Percentiles rank a stretch among this genome's conserved stretches.
Conservation (phyloP, 352 stramenopile species). For the Pythium dissimile region DNA sequence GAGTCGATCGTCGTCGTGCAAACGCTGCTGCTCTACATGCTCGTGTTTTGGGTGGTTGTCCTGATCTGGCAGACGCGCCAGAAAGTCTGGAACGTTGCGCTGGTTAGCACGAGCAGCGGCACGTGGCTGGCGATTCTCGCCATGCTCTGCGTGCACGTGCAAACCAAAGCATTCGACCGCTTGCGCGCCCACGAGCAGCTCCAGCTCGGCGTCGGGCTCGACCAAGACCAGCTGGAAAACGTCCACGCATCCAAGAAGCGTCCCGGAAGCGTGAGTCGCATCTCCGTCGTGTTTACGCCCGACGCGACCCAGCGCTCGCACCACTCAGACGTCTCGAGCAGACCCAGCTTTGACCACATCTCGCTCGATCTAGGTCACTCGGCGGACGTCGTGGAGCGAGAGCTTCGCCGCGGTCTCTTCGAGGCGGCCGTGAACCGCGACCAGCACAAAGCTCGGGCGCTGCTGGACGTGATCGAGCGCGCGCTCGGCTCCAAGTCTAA, state of each 20-base stretch:
- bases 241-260: background rate
- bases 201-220: constrained; percentile 54
- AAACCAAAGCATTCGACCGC: constrained; percentile 64
- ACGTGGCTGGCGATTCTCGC: background rate
- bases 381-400: constrained; percentile 28
- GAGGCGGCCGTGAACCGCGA: constrained; percentile 46
- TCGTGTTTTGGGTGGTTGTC: background rate
- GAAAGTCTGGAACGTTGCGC: background rate
- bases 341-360: background rate
- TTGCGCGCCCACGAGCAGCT: constrained; percentile 60
- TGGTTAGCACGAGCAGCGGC: constrained; percentile 1
- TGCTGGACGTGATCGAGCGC: constrained; percentile 48
- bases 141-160: constrained; percentile 42
- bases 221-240: constrained; percentile 19
- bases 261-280: background rate
- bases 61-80: background rate
- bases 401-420: constrained; percentile 45
- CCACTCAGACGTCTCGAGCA: background rate
- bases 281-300: background rate
- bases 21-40: constrained; percentile 32
- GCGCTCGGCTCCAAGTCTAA: constrained; percentile 61
- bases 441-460: constrained; percentile 31
- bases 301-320: background rate
- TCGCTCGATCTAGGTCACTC: constrained; percentile 9
- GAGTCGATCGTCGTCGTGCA: constrained; percentile 66